Base-by-base conservation (phyloP, 106 monocot species). In the Agapanthus africanus region DNA sequence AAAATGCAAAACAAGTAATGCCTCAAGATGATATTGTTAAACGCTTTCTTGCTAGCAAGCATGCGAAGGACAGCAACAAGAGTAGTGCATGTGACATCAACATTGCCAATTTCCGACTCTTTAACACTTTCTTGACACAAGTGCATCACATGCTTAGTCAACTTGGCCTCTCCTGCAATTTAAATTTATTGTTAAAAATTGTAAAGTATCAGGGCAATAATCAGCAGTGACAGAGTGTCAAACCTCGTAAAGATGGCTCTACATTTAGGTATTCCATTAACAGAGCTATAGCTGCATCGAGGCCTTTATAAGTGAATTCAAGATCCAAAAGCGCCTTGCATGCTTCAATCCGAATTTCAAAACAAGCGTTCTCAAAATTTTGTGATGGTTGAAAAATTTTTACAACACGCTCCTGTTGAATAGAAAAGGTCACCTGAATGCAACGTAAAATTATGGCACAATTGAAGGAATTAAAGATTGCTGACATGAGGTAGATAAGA, bases 1-100 rank as follows among this genome's bases (percentile, higher is more conserved):
- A 95, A 81, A 69, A 95, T 95, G 81, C 88, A 88, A 79, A 91
- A 95, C 35, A 95, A 76, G 60, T 91, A 47, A 74, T 95, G 91
- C 3, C 95, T 80, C 71, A 95, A 81, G 60, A 79, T 81, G 28
- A 95, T 66, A 79, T 95, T 95, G 59, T 88, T 84, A 76, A 82
- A 95, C 49, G 88, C 82, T 68, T 84, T 88, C 78, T 54, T 73
- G 67, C 85, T 81, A 61, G 77, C 52, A 59, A 95, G 85, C 37
- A 91, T 57, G 14, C 46, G 70, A 33, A 95, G 85, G 10, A 95
- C 74, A 41, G 77, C 72, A 49, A 83, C 44, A 27, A 91, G 81
- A 38, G 85, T 91, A 21, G 72, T 6, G 26, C 40, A 71, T 33
- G 63, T 66, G 25, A 85, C 56, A 30, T 41, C 50, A 36, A 40